phyloP scores from a whole-genome alignment of 2,329 filamentous ascomycete genomes.

The Epichloe bromicola region DNA sequence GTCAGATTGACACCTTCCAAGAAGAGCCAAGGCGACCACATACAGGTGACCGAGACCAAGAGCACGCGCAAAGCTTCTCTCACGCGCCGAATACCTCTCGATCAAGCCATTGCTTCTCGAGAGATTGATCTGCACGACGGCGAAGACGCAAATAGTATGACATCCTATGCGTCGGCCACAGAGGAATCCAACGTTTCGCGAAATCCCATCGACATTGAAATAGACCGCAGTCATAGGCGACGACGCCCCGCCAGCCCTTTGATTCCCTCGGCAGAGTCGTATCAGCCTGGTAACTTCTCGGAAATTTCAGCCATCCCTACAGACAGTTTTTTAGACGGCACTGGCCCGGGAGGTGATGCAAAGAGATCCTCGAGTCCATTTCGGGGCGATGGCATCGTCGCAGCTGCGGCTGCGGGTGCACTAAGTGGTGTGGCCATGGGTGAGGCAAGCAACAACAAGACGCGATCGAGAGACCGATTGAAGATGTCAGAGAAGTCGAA shows the following conservation, averaged over 20 bases:
- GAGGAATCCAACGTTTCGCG: conserved; percentile 67
- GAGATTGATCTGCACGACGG: conserved; percentile 31
- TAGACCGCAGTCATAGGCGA: conserved; percentile 48
- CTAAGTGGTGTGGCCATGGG: conserved; percentile 27
- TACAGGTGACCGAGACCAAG: conserved; percentile 75
- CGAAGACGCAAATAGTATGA: conserved; percentile 54
- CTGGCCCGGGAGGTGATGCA: conserved; percentile 29
- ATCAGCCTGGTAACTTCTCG: conserved; percentile 54
- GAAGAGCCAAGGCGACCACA: conserved; percentile 56
- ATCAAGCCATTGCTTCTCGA: conserved; percentile 25
- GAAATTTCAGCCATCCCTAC: conserved; percentile 70
- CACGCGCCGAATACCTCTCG: conserved; percentile 40
- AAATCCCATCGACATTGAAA: conserved; percentile 80
- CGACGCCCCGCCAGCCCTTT: conserved; percentile 56
- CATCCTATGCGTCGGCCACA: conserved; percentile 64
- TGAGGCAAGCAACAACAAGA: conserved; percentile 31
- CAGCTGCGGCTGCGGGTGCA: conserved; percentile 21
- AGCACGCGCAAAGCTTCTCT: conserved; percentile 55
- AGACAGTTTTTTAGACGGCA: conserved; percentile 52
- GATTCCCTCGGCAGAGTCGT: conserved; percentile 46
- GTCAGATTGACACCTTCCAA: conserved; percentile 70
- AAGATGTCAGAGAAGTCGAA: conserved; percentile 27
- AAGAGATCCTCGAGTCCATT: conserved; percentile 31
- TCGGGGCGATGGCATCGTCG: conserved; percentile 24
- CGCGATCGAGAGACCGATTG: conserved; percentile 30